Evolutionary conservation across 2,329 filamentous ascomycete species (phyloP), one percentile per base, ranked within the genome.

Genomic region (Xylariaceae sp.): DNA sequence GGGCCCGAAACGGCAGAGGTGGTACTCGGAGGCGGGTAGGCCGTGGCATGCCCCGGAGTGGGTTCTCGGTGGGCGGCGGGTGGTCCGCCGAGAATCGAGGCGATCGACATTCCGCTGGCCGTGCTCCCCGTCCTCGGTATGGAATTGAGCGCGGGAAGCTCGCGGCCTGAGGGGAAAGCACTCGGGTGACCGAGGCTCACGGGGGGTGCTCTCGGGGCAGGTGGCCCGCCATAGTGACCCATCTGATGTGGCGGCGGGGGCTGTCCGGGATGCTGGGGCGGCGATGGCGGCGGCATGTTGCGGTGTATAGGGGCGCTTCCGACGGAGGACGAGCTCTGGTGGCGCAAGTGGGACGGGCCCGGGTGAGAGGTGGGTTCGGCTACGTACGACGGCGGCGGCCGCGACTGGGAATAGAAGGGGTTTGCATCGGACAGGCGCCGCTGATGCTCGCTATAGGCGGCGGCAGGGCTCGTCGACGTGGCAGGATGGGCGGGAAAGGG

Each of bases 81-180:
- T 1, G 70, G 67, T 1, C 68, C 70, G 13, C 72, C 72, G 5
- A 77, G 57, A 70, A 77, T 75, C 5, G 72, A 68, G 2, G 71
- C 75, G 54, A 77, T 76, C 14, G 73, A 76, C 73, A 77, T 77
- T 51, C 68, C 70, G 51, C 70, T 73, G 27, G 66, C 64, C 0
- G 60, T 60, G 35, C 59, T 64, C 16, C 60, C 64, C 3, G 67
- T 59, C 38, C 72, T 62, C 17, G 66, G 42, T 32, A 57, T 46
- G 4, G 52, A 51, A 37, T 52, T 55, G 19, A 56, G 42, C 46
- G 75, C 51, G 30, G 54, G 54, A 23, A 57, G 45, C 32, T 57
- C 54, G 36, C 53, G 46, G 29, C 42, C 42, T 15, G 50, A 52
- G 19, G 54, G 43, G 32, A 56, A 57, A 9, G 52, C 43, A 29